Base-by-base conservation (phyloP, 768 basidiomycete species). In the Psilocybe tampanensis region DNA sequence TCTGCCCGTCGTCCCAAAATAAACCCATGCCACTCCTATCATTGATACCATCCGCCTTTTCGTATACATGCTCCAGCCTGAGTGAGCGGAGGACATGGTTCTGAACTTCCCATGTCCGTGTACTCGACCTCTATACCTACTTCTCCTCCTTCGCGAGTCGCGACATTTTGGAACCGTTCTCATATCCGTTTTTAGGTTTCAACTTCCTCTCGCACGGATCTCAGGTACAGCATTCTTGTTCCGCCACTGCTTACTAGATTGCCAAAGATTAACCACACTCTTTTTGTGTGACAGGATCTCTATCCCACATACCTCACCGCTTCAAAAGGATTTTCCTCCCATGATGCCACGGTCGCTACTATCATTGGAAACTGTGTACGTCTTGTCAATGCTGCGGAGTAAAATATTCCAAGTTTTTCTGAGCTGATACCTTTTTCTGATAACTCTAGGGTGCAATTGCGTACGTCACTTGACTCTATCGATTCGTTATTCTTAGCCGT, bases 181-280 rank as follows among this genome's bases (percentile, higher is more conserved):
- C 32, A 47, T 41, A 7, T 15, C 43, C 60, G 21, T 8, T 39
- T 24, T 48, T 56, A 85, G 86, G 86, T 11, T 89, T 90, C 78
- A 90, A 89, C 69, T 89, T 92, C 73, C 77, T 89, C 60, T 86
- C 86, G 11, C 90, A 90, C 70, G 89, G 89, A 13, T 87, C 85
- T 47, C 82, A 85, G 73, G 85, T 79, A 64, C 54, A 71, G 17
- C 22, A n/a, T 15, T 45, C 29, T 22, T 29, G 21, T 32, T 36
- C 29, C 24, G 21, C 29, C 39, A n/a, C 18, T 44, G 2, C 39
- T 29, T 33, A 39, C 33, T 43, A 44, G 21, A 32, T 34, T 17
- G 2, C 34, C 12, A 15, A 29, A 39, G 13, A 39, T 39, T 39
- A 44, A 56, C 8, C 23, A 56, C 21, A 7, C 48, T 44, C 8